Percentiles rank a stretch among this genome's conserved stretches.
Evolutionary conservation across 768 basidiomycete species (phyloP).

Genomic region (Pisolithus albus): DNA sequence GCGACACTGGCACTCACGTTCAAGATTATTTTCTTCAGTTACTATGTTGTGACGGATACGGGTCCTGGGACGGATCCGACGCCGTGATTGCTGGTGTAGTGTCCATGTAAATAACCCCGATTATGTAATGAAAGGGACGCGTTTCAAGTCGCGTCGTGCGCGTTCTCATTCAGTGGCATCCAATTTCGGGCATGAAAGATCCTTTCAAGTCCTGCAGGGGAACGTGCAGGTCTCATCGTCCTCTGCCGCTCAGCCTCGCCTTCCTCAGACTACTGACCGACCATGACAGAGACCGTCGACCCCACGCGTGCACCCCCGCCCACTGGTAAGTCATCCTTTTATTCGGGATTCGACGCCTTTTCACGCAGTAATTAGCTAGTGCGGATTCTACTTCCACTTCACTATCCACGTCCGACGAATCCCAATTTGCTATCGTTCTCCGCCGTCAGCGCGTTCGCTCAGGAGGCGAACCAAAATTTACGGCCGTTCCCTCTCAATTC

Average conservation of each 20-base stretch:
- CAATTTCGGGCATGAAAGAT: not conserved
- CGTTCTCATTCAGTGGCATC: no score
- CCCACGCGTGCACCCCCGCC: not conserved
- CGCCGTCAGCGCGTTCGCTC: conserved; percentile 53
- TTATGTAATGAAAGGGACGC: no score
- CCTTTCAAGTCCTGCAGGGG: not conserved
- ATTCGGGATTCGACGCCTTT: not conserved
- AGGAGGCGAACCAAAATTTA: conserved; percentile 34
- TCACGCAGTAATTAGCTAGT: no score
- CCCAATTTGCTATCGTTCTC: conserved; percentile 50
- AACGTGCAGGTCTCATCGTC: no score
- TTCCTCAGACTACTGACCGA: no score
- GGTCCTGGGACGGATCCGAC: conserved; percentile 18
- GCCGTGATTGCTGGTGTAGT: not conserved
- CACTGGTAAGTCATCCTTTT: not conserved
- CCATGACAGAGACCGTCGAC: not conserved
- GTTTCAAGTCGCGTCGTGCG: no score
- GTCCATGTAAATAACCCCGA: no score
- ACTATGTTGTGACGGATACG: conserved; percentile 40
- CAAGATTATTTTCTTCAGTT: conserved; percentile 64
- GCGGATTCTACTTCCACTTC: not conserved
- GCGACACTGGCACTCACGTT: conserved; percentile 76
- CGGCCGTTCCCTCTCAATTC: conserved; percentile 49
- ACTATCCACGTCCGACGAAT: conserved; percentile 41
- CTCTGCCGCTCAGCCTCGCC: no score